These are phyloP conservation scores for Myxozyma kluyveri DNA, from an alignment of 805 yeast species.

Conservation along the genomic window DNA sequence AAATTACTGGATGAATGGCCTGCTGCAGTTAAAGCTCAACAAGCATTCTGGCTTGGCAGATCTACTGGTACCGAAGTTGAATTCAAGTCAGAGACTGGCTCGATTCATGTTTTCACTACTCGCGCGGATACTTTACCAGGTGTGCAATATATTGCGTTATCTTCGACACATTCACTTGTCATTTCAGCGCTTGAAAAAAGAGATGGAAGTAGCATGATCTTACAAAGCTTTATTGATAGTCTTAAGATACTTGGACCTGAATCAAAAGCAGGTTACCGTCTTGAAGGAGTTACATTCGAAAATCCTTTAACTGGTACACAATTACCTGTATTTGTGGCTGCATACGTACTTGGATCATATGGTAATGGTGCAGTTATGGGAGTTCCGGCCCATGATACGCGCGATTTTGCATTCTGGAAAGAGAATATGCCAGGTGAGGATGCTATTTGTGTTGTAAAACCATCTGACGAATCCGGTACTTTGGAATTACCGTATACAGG, in stretches of 20 bases:
- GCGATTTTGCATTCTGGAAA: constrained; percentile 82
- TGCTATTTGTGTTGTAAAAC: constrained; percentile 48
- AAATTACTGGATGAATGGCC: constrained; percentile 75
- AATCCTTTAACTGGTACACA: constrained; percentile 55
- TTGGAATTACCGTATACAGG: constrained; percentile 38
- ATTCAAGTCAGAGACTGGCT: constrained; percentile 40
- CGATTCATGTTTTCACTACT: constrained; percentile 65
- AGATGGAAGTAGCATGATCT: no score
- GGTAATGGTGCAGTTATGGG: constrained; percentile 98
- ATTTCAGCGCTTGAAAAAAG: constrained; percentile 37
- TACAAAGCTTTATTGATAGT: constrained; percentile 48
- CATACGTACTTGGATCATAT: constrained; percentile 78
- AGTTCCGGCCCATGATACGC: constrained; percentile 86
- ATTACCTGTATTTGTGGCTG: constrained; percentile 83
- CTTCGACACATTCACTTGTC: constrained; percentile 67
- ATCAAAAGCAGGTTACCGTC: constrained; percentile 59
- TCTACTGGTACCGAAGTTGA: constrained; percentile 72
- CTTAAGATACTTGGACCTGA: constrained; percentile 41
- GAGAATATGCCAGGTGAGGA: constrained; percentile 51
- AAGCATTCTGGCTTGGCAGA: constrained; percentile 88
- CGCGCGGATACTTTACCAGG: constrained; percentile 84
- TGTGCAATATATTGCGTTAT: constrained; percentile 77
- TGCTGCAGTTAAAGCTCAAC: constrained; percentile 82
- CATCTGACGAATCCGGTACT: constrained; percentile 32
- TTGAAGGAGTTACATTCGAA: constrained; percentile 44